Percentiles rank a stretch among this genome's conserved stretches.
Conservation (phyloP, 495 filamentous ascomycete species). For the Penicillium arizonense region DNA sequence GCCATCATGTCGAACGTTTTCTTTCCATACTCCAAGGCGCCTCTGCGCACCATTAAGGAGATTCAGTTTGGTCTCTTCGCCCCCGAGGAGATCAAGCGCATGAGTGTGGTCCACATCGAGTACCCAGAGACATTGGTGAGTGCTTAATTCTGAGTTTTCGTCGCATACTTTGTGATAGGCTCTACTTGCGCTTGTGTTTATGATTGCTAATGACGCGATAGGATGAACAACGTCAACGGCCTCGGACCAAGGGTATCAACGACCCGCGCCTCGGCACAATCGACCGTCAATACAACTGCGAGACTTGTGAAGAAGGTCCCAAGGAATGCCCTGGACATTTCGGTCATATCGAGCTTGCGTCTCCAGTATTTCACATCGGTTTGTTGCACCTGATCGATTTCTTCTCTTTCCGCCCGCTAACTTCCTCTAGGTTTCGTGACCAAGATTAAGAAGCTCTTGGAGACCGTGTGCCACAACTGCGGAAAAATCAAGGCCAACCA, state of each 20-base stretch:
- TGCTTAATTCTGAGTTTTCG: constrained; percentile 5
- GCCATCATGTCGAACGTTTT: constrained; percentile 88
- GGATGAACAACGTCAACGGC: constrained; percentile 85
- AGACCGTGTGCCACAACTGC: constrained; percentile 98
- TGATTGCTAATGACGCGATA: constrained; percentile 31
- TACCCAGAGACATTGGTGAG: constrained; percentile 95
- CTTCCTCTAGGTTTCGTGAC: constrained; percentile 74
- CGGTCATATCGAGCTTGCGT: constrained; percentile 93
- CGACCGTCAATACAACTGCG: constrained; percentile 89
- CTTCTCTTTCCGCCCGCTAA: constrained; percentile 23
- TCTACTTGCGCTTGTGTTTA: constrained; percentile 1
- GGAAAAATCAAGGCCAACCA: constrained; percentile 91
- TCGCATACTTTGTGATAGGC: neutral
- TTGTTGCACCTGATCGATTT: constrained; percentile 33
- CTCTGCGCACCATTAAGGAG: constrained; percentile 91
- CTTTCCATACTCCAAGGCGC: constrained; percentile 90
- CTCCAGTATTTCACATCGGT: constrained; percentile 84
- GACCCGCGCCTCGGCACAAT: constrained; percentile 93
- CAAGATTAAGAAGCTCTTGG: constrained; percentile 96
- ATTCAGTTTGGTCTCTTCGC: constrained; percentile 97
- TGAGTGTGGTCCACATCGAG: constrained; percentile 89
- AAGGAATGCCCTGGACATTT: constrained; percentile 96
- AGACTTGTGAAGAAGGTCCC: constrained; percentile 91
- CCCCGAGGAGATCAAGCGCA: constrained; percentile 95
- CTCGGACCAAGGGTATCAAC: constrained; percentile 85